These are phyloP conservation scores for Mariannaea elegans DNA, from an alignment of 2,329 filamentous ascomycete species.

Conservation along the genomic window DNA sequence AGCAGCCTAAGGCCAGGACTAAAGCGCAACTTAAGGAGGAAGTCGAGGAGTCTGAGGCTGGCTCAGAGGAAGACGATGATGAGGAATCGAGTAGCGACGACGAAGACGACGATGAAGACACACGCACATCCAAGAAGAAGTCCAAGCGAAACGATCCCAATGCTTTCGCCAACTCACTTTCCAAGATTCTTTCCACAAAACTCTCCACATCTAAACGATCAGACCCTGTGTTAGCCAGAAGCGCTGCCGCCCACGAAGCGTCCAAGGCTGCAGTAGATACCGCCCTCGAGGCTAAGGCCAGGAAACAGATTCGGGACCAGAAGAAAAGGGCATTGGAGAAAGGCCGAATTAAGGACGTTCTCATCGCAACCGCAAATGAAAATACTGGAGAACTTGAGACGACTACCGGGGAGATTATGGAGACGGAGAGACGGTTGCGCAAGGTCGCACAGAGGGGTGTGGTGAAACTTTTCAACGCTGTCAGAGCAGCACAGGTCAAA, in stretches of 20 bases:
- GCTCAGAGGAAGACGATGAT: conserved; percentile 34
- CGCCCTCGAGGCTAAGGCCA: conserved; percentile 83
- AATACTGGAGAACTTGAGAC: conserved; percentile 52
- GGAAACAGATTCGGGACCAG: conserved; percentile 80
- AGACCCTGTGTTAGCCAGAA: conserved; percentile 92
- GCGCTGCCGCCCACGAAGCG: conserved; percentile 75
- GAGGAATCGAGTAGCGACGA: conserved; percentile 49
- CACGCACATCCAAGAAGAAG: conserved; percentile 53
- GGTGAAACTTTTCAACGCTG: conserved; percentile 95
- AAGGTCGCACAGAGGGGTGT: conserved; percentile 95
- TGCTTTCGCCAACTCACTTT: conserved; percentile 91
- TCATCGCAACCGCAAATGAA: conserved; percentile 69
- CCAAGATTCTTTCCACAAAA: conserved; percentile 92
- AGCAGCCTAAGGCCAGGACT: conserved; percentile 41
- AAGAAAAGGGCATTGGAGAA: conserved; percentile 83
- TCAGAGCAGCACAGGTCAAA: conserved; percentile 90
- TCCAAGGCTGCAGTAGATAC: conserved; percentile 77
- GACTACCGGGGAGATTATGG: conserved; percentile 65
- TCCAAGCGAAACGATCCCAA: conserved; percentile 91
- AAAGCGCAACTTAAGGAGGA: conserved; percentile 32
- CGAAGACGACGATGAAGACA: conserved; percentile 49
- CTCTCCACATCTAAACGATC: conserved; percentile 81
- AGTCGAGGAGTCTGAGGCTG: conserved; percentile 28
- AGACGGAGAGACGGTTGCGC: conserved; percentile 80
- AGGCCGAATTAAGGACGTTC: conserved; percentile 86